phyloP scores from a whole-genome alignment of 495 filamentous ascomycete genomes.

The Daldinia vernicosa region DNA sequence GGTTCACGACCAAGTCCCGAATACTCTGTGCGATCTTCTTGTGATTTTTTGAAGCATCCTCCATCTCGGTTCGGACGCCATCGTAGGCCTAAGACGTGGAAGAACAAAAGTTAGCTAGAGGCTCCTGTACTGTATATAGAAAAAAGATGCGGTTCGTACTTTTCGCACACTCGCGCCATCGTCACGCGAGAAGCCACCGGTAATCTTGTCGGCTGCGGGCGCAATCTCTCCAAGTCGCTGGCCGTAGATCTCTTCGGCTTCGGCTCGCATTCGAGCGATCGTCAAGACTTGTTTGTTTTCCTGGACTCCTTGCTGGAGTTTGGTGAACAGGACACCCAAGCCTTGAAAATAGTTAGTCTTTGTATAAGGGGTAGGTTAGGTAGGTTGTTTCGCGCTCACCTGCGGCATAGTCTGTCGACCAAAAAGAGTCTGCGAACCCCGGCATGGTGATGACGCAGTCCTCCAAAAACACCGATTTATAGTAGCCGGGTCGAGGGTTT shows the following conservation, averaged over 20 bases:
- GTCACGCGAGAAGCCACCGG: slow-evolving; percentile 88
- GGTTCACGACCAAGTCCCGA: slow-evolving; percentile 90
- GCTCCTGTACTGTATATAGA: slow-evolving; percentile 2
- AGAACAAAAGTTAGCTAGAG: slow-evolving; percentile 29
- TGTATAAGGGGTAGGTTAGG: slow-evolving; percentile 8
- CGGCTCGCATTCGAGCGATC: slow-evolving; percentile 92
- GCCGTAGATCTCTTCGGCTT: slow-evolving; percentile 92
- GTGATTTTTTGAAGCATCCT: slow-evolving; percentile 88
- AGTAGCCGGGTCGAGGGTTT: slow-evolving; percentile 5
- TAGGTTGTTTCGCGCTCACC: slow-evolving; percentile 58
- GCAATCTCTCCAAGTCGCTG: slow-evolving; percentile 82
- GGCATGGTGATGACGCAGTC: slow-evolving; percentile 66
- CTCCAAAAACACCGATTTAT: slow-evolving; percentile 10
- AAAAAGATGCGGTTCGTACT: slow-evolving; percentile 59
- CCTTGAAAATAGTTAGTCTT: slow-evolving; percentile 58
- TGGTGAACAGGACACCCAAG: slow-evolving; percentile 93
- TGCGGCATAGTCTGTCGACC: slow-evolving; percentile 92
- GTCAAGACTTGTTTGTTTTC: slow-evolving; percentile 95
- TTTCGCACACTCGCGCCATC: slow-evolving; percentile 96
- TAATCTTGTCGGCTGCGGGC: slow-evolving; percentile 80
- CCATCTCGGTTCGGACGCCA: slow-evolving; percentile 93
- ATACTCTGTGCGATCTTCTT: slow-evolving; percentile 96
- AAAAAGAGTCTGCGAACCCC: slow-evolving; percentile 92
- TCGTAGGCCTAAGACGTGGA: slow-evolving; percentile 79
- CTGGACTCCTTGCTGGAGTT: slow-evolving; percentile 93